Conservation (phyloP, 1,284 basidiomycete genomes). For the Mycena citricolor region DNA sequence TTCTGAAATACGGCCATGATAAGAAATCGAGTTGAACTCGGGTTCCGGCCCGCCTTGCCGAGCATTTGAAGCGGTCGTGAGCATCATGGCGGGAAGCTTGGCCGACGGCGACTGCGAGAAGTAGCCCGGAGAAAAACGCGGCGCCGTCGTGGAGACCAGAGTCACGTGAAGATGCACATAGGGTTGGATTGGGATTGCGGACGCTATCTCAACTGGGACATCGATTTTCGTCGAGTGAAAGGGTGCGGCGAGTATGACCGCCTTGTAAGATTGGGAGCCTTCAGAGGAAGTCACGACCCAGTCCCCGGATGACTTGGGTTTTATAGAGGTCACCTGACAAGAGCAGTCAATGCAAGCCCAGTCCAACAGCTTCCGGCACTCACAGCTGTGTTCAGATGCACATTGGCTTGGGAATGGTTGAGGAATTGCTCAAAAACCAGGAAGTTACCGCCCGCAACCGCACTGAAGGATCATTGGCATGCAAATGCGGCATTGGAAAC, state of each 20-base stretch:
- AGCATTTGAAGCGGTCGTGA: constrained; percentile 69
- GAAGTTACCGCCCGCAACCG: constrained; percentile 82
- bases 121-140: constrained; percentile 64
- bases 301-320: constrained; percentile 36
- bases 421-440: constrained; percentile 85
- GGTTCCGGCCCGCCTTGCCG: constrained; percentile 56
- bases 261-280: constrained; percentile 49
- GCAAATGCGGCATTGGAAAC: neutral
- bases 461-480: constrained; percentile 19
- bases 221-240: constrained; percentile 62
- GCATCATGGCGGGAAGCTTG: constrained; percentile 62
- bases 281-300: constrained; percentile 55
- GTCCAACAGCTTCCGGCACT: too few relatives aligned
- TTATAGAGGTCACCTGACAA: constrained; percentile 51
- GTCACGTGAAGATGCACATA: constrained; percentile 91
- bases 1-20: constrained; percentile 63
- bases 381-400: constrained; percentile 72
- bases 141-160: constrained; percentile 75
- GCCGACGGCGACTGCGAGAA: constrained; percentile 57
- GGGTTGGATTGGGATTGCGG: constrained; percentile 61
- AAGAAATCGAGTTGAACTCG: constrained; percentile 89
- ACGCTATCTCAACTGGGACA: constrained; percentile 45
- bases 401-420: constrained; percentile 62
- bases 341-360: neutral
- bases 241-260: constrained; percentile 77